Conservation (phyloP, 176 grass and related monocot genomes). For the Lolium rigidum region DNA sequence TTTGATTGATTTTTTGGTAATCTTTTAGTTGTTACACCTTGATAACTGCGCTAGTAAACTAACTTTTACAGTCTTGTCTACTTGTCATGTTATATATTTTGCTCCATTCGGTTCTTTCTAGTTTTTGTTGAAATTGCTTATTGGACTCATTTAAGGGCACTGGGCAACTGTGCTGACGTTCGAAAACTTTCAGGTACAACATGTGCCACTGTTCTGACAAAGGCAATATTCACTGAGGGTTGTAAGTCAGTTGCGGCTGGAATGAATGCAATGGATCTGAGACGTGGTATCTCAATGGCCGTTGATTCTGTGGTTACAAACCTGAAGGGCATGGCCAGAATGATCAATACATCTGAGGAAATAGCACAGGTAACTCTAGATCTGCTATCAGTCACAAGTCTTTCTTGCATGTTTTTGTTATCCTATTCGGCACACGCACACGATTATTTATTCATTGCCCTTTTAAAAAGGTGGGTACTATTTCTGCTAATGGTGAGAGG, state of each 20-base stretch:
- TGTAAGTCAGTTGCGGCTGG: conserved; percentile 90
- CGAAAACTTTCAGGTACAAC: conserved; percentile 69
- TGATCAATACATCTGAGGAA: conserved; percentile 94
- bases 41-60: neutral
- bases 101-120: neutral
- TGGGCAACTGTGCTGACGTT: conserved; percentile 11
- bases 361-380: conserved; percentile 75
- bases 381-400: conserved; percentile 46
- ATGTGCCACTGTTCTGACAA: conserved; percentile 85
- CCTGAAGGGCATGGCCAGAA: conserved; percentile 80
- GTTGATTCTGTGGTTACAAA: conserved; percentile 82
- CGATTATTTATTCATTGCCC: conserved; percentile 40
- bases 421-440: conserved; percentile 32
- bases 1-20: neutral
- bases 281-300: conserved; percentile 86
- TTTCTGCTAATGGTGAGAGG: conserved; percentile 90
- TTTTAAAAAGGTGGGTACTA: conserved; percentile 80
- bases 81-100: conserved; percentile 12
- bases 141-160: neutral
- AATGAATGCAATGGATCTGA: conserved; percentile 93
- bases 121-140: neutral
- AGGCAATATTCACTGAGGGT: conserved; percentile 86
- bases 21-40: neutral
- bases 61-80: neutral
- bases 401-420: conserved; percentile 44